Base-by-base conservation (phyloP, 306 rosid species). In the Cucurbita maxima region DNA sequence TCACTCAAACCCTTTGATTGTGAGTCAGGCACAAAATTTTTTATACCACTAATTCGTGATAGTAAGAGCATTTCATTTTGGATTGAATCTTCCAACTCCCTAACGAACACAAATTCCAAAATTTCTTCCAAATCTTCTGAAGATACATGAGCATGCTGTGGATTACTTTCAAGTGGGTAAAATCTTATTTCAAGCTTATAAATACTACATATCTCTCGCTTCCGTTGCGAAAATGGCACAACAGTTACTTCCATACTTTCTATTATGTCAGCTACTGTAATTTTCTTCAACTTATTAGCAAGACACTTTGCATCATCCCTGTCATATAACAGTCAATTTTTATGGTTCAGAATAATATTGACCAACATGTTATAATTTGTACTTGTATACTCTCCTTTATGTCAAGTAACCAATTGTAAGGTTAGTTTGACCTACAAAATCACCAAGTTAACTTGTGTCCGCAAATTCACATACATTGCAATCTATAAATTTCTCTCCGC, bases 261-360 rank as follows among this genome's bases (percentile, higher is more conserved):
- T 47, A 91, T 83, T 72, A 89, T 76, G 83, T 87, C 97, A 62
- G 99, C 99, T 70, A 91, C 95, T 58, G 95, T 91, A 52, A 94
- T 85, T 80, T 82, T 91, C 88, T 87, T 94, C 77, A 94, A 76
- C 73, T 86, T 89, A 76, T 89, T 86, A 6, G 96, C 92, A 71
- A 90, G 84, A 38, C 75, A 45, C 60, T 81, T 77, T 25, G 96
- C 95, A 75, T 86, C 84, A 18, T 86, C 81, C 92, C 98, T 89
- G 88, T 72, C 34, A 81, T 50, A 73, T 69, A 48, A 47, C 36
- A 14, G 44, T 67, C 36, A 47, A 19, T 25, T 22, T 47, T 68
- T 47, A 18, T 50, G 43, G 43, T 47, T 45, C 44, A 69, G 43
- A 25, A 47, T 19, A 67, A 18, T 6, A 67, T 7, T 61, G 70